Base-by-base conservation (phyloP, 1,284 basidiomycete genomes). In the Microstroma glucosiphilum region DNA sequence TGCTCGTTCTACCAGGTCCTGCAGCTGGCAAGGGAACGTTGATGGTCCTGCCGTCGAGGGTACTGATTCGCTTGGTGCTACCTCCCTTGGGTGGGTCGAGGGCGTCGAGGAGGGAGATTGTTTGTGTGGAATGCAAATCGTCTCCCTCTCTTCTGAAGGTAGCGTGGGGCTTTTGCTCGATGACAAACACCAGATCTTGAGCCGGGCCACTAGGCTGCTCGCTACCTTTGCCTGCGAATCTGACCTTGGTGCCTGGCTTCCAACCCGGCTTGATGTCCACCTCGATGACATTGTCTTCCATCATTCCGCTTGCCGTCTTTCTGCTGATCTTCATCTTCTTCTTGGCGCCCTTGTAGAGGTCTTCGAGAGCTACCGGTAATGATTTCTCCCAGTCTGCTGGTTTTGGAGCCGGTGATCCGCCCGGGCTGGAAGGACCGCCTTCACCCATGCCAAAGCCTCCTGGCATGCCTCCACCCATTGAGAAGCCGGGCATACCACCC, bases 241-340 rank as follows among this genome's bases (percentile, higher is more conserved):
- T 76, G 37, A 79, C 73, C 67, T 79, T 79, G 57, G 77, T 79
- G 19, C 77, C 77, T 56, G 75, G 72, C 61, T 78, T 79, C 77
- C 77, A 79, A 19, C 77, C 77, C 0, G 73, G 74, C 62, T 77
- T 78, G 48, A 79, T 74, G 26, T 77, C 73, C 40, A 79, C 69
- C 0, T 69, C 69, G 40, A 96, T 85, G 8, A 93, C 87, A 81
- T 93, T 96, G 69, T 94, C 91, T 79, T 96, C 92, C 13, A 86
- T 87, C 13, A 82, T 81, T 0, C 93, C 92, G 61, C 84, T 83
- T 26, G 87, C 80, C 60, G 89, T 81, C 70, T 86, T 85, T 59
- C 92, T 86, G 2, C 88, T 87, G 63, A 98, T 86, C 80, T 92
- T 94, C 64, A 98, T 85, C 70, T 87, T 89, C 81, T 97, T 98